Conservation (phyloP, 2,329 filamentous ascomycete genomes). For the Ploettnerulaceae sp. region DNA sequence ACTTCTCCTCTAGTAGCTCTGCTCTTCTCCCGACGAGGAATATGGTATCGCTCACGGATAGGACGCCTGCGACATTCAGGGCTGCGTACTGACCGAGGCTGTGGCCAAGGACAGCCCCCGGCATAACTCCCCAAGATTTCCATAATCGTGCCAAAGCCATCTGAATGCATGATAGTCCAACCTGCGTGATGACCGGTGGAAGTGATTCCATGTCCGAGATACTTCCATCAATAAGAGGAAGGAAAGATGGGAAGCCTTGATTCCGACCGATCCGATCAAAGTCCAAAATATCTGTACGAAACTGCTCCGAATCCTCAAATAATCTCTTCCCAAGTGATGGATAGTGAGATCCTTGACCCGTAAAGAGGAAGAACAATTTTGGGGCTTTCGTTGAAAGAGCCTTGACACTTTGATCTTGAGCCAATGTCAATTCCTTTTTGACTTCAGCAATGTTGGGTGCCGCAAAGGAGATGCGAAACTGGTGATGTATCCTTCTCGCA, state of each 20-base stretch:
- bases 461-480: conserved; percentile 47
- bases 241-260: conserved; percentile 7
- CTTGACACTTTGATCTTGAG: background rate
- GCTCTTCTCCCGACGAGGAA: conserved; percentile 65
- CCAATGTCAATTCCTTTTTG: background rate
- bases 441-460: conserved; percentile 31
- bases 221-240: conserved; percentile 27
- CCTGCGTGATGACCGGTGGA: conserved; percentile 47
- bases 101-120: conserved; percentile 53
- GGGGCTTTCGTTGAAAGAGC: conserved; percentile 19
- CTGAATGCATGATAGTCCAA: conserved; percentile 47
- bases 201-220: conserved; percentile 36
- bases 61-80: conserved; percentile 62
- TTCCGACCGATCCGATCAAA: conserved; percentile 4
- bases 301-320: background rate
- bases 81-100: conserved; percentile 71
- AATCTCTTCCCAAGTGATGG: conserved; percentile 8
- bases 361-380: conserved; percentile 35
- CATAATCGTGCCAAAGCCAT: conserved; percentile 51
- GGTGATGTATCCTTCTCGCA: conserved; percentile 50
- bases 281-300: conserved; percentile 1
- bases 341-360: conserved; percentile 42
- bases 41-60: conserved; percentile 65
- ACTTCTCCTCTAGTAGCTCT: conserved; percentile 57
- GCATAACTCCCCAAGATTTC: conserved; percentile 49